Conservation (phyloP, 306 rosid genomes). For the Parietaria judaica region DNA sequence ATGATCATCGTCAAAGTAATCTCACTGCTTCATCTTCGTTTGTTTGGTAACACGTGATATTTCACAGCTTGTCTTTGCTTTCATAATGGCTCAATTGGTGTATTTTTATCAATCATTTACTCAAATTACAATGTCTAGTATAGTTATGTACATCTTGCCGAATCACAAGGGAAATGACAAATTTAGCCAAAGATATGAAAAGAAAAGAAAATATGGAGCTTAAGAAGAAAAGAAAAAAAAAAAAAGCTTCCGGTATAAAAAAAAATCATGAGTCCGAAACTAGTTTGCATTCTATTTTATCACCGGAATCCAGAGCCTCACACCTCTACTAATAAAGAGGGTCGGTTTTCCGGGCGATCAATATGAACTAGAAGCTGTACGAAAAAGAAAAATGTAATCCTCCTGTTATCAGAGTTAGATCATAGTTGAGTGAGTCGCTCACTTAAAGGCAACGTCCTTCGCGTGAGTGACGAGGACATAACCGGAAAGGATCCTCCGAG, state of each 20-base stretch:
- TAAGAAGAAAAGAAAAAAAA: background rate
- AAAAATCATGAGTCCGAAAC: background rate
- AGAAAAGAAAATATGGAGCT: background rate
- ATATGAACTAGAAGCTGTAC: conserved; percentile 4
- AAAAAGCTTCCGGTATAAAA: background rate
- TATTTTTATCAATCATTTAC: no score
- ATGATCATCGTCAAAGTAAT: no score
- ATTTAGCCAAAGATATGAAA: background rate
- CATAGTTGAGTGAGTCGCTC: conserved; percentile 11
- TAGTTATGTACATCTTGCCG: no score
- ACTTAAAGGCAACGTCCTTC: conserved; percentile 50
- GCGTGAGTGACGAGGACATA: conserved; percentile 52
- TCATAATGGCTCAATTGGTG: no score
- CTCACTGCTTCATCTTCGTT: no score
- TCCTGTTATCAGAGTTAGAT: background rate
- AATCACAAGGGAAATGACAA: background rate
- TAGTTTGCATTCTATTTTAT: background rate
- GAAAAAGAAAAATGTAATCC: background rate
- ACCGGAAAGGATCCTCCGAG: conserved; percentile 51
- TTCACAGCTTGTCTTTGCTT: no score
- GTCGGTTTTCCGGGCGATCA: background rate
- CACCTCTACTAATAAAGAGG: background rate
- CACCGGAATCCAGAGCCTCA: background rate
- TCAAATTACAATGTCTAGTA: no score
- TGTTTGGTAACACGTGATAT: no score